phyloP scores from a whole-genome alignment of 208 protist species.

The Giardia muris region DNA sequence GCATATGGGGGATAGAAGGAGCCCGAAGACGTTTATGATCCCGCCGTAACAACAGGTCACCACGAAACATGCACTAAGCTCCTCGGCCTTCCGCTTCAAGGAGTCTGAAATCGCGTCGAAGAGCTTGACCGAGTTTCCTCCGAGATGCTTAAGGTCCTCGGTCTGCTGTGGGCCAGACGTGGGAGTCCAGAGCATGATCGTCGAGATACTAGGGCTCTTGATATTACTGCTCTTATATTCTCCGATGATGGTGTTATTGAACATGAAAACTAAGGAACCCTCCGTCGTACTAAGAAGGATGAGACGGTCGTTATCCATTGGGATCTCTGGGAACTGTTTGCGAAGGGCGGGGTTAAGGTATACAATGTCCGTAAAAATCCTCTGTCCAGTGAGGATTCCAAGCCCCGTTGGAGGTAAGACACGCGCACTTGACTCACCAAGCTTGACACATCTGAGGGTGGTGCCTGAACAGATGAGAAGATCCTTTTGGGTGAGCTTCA shows the following conservation, averaged over 20 bases:
- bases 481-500: constrained; percentile 5
- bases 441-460: background rate
- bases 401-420: background rate
- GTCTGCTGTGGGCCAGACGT: background rate
- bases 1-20: background rate
- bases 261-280: background rate
- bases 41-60: background rate
- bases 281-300: background rate
- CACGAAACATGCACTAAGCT: background rate
- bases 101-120: background rate
- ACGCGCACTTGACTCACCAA: background rate
- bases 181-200: background rate
- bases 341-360: background rate
- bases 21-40: background rate
- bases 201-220: background rate
- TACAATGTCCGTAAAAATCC: background rate
- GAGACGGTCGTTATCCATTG: background rate
- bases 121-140: background rate
- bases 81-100: background rate
- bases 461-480: background rate
- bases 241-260: background rate
- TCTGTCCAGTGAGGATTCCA: background rate
- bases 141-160: background rate
- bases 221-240: background rate
- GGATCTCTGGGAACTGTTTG: background rate